Base-by-base conservation (phyloP, 2,329 filamentous ascomycete genomes). In the Microdochium bolleyi region DNA sequence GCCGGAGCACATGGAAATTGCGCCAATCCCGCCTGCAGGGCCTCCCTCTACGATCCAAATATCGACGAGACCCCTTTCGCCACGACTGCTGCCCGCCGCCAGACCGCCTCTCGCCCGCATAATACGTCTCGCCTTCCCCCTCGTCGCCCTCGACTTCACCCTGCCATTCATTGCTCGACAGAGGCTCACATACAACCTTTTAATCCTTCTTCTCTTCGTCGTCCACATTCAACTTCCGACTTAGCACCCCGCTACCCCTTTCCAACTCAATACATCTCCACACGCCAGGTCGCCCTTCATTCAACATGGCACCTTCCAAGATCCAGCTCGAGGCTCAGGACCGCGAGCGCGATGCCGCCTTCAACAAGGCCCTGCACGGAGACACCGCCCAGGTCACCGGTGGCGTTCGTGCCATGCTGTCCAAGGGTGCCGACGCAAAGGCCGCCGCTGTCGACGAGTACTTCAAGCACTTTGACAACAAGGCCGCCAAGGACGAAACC, bases 391-490 rank as follows among this genome's bases (percentile, higher is more conserved):
- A 84, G 66, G 82, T 83, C 48, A 73, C 78, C 53, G 88, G 87
- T 65, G 89, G 89, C 60, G 81, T 96, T 62, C 75, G 82, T 61
- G 89, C 92, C 63, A 92, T 96, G 84, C 77, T 95, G 65, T 78
- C 79, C 68, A 99, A 99, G 77, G 86, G 94, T 70, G 59, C 64
- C 27, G 65, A 76, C 27, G 89, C 90, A 8, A 88, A 95, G 67
- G 83, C 90, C 68, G 85, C 86, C 51, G 90, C 90, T 49, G 82
- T 92, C 25, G 88, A 94, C 66, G 89, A 95, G 70, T 96, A 96
- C 74, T 95, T 95, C 77, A 95, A 95, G 79, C 91, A 95, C 70
- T 96, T 89, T 88, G 90, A 96, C 71, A 87, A 92, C 76, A 91
- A 95, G 74, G 72, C 75, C 48, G 87, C 76, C 30, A 84, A 80